Percentiles rank a stretch among this genome's conserved stretches.
Conservation (phyloP, 306 rosid species). For the Medicago ruthenica region DNA sequence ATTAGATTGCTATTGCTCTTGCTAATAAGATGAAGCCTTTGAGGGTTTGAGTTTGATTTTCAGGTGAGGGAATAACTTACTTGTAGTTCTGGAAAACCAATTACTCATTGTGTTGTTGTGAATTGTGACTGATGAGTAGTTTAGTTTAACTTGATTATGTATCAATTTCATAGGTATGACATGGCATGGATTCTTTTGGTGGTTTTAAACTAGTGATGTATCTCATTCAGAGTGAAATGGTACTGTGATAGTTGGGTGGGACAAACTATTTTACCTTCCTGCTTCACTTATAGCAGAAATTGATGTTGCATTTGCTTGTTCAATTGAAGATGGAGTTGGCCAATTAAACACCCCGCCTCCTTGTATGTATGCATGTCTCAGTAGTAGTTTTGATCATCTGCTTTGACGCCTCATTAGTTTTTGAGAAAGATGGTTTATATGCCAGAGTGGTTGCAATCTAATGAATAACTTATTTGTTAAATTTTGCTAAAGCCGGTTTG, state of each 20-base stretch:
- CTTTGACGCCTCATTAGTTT: neutral
- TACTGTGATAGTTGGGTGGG: neutral
- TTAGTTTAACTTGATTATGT: conserved; percentile 31
- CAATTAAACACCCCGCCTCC: neutral
- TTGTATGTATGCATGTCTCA: neutral
- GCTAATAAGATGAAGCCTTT: conserved; percentile 90
- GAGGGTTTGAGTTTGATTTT: conserved; percentile 76
- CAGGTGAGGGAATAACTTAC: conserved; percentile 32
- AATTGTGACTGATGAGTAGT: neutral
- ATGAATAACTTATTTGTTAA: conserved; percentile 20
- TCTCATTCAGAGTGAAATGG: neutral
- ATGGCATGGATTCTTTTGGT: neutral
- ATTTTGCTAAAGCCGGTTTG: neutral
- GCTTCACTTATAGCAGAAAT: neutral
- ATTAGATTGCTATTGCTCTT: conserved; percentile 89
- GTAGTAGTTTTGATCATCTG: conserved; percentile 1
- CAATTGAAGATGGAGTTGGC: conserved; percentile 7
- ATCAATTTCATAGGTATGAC: neutral
- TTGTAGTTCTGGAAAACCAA: neutral
- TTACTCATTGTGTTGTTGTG: neutral
- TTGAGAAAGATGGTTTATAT: neutral
- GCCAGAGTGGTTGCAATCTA: neutral
- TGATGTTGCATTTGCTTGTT: conserved; percentile 31
- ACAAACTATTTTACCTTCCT: conserved; percentile 6
- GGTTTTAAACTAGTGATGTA: neutral